Base-by-base conservation (phyloP, 495 filamentous ascomycete genomes). In the Oleoguttula mirabilis region DNA sequence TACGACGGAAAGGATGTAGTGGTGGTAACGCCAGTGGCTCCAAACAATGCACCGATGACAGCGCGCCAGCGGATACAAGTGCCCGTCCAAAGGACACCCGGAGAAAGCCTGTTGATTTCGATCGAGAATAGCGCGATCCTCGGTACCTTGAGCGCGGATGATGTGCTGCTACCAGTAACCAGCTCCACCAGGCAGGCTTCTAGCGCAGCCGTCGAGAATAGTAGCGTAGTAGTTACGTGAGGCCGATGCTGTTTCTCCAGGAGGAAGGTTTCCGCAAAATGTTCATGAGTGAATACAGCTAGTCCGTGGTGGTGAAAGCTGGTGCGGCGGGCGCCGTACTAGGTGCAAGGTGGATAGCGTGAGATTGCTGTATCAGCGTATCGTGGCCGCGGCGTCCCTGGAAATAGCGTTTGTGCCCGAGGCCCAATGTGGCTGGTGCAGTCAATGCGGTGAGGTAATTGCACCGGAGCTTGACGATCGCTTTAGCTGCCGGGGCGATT, bases 131-230 rank as follows among this genome's bases (percentile, higher is more conserved):
- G 55, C 56, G 60, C 47, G 52, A 43, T 43, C 53, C 56, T 46
- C 42, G 41, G 47, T 43, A 47, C 34, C 33, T 47, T 52, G 50
- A 55, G 48, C 45, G 32, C 58, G 58, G 56, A 58, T 63, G 58
- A 61, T 63, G 58, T 59, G 53, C 60, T 55, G 49, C 39, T 52
- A 56, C 14, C 48, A 28, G n/a, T 43, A 35, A 38, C 33, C 21
- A 36, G 32, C 24, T 46, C 43, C 48, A 46, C 42, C 19, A 24
- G 6, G 12, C 12, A 6, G 44, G 14, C 36, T 46, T 46, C 47
- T 51, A 51, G 47, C 47, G 47, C 35, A 25, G 35, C 39, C 24
- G 27, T 41, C 23, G n/a, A n/a, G n/a, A n/a, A 34, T 12, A n/a
- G 10, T 4, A 40, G 21, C 20, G 36, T 21, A 31, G 22, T 14